A percentile compares a stretch with the other conserved stretches of the same genome.
These are phyloP conservation scores for Rhododendron henanense DNA, from an alignment of 148 eudicot genomes.

Conservation along the genomic window DNA sequence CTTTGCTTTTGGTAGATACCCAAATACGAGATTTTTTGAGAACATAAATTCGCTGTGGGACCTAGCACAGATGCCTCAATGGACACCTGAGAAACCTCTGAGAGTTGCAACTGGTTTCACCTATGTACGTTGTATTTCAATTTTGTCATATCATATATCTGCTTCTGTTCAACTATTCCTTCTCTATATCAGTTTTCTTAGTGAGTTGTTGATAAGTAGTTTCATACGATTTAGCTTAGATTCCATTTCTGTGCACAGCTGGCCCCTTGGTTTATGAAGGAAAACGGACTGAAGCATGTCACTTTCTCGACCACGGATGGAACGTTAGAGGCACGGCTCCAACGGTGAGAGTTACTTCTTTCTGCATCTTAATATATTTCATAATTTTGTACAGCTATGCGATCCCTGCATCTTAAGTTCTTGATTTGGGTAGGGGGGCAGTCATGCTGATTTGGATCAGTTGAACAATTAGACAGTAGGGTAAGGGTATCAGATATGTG, in stretches of 20 bases:
- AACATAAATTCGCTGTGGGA: slow-evolving; percentile 78
- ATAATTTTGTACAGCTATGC: neutral
- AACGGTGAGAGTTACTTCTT: slow-evolving; percentile 52
- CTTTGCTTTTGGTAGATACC: too few species aligned
- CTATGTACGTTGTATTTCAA: slow-evolving; percentile 59
- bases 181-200: neutral
- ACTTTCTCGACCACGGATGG: slow-evolving; percentile 90
- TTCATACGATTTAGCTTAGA: neutral
- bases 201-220: neutral
- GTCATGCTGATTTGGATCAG: too few species aligned
- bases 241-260: slow-evolving; percentile 40
- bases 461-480: neutral
- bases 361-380: neutral
- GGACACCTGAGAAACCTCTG: slow-evolving; percentile 91
- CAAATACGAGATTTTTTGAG: slow-evolving; percentile 89
- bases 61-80: slow-evolving; percentile 91
- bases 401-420: neutral
- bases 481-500: too few species aligned
- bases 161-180: neutral
- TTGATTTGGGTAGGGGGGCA: neutral
- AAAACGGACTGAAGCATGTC: slow-evolving; percentile 74
- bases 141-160: neutral
- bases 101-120: slow-evolving; percentile 94
- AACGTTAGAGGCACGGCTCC: slow-evolving; percentile 94
- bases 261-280: slow-evolving; percentile 82